A percentile compares a stretch with the other conserved stretches of the same genome.
Evolutionary conservation across 192 early-diverging fungal species (phyloP).

Genomic region (Entrophospora sp.): DNA sequence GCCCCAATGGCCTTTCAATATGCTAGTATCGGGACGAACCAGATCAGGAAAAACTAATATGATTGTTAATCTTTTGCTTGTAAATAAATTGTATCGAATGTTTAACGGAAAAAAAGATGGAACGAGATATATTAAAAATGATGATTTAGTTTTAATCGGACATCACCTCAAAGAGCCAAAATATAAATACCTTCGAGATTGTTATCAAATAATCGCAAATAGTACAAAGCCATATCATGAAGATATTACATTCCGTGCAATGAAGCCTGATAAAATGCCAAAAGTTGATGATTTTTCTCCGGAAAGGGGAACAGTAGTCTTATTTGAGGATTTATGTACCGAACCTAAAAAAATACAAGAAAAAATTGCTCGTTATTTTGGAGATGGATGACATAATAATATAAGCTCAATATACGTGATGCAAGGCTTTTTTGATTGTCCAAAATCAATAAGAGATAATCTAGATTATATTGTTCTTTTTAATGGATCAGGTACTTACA

Average conservation of each 20-base stretch:
- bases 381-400: conserved; percentile 4
- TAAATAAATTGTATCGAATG: too few relatives aligned
- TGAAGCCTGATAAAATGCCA: conserved; percentile 16
- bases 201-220: conserved; percentile 15
- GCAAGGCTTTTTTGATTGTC: conserved; percentile 9
- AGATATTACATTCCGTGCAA: conserved; percentile 6
- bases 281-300: conserved; percentile 9
- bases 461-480: conserved; percentile 13
- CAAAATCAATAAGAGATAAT: conserved; percentile 5
- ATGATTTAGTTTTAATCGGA: too few relatives aligned
- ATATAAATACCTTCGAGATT: too few relatives aligned
- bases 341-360: conserved; percentile 16
- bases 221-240: neutral
- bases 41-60: too few relatives aligned
- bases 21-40: too few relatives aligned
- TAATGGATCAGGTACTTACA: neutral
- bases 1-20: too few relatives aligned
- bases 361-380: conserved; percentile 5
- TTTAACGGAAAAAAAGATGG: too few relatives aligned
- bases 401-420: neutral
- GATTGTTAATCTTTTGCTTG: too few relatives aligned
- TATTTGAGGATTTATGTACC: conserved; percentile 15
- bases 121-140: too few relatives aligned
- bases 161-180: too few relatives aligned
- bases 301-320: conserved; percentile 3